Evolutionary conservation across 2,329 filamentous ascomycete species (phyloP), one percentile per base, ranked within the genome.

Genomic region (Aspergillus neotritici): DNA sequence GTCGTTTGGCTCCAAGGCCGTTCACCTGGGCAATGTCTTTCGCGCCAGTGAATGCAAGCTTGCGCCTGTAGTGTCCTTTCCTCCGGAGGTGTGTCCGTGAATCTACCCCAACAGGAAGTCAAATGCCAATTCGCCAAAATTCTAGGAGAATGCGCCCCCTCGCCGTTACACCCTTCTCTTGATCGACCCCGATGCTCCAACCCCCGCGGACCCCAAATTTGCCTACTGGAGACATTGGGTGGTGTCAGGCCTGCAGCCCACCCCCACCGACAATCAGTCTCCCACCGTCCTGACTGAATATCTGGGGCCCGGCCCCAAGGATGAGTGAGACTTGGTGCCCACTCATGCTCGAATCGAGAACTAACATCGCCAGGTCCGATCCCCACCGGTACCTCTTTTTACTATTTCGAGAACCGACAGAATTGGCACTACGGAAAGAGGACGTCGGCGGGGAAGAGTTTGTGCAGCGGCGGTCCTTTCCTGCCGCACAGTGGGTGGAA

Each of bases 191-290:
- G 48, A 52, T 30, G 48, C 50, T 1, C 50, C 50, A 3, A 52
- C 50, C 1, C 50, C 50, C 1, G 48, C 51, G 14, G 48, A 52
- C 12, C 50, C 48, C 14, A 52, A 51, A 16, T 52, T 47, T 13
- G 48, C 50, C 4, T 52, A 49, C 33, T 52, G 50, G 50, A 33
- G 50, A 31, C 48, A 52, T 31, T 52, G 50, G 50, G 46, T 52
- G 2, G 37, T 51, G 3, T 43, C 43, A 1, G 48, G 48, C n/a
- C 11, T 52, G 4, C 37, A 31, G 10, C 39, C 50, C 1, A 12
- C 25, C 0, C 17, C 38, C 7, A 12, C 12, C 2, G 14, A 13
- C 13, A 16, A 31, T 5, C 7, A 40, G 6, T 21, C 41, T 0
- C n/a, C 16, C 9, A 31, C 34, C 0, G 41, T 37, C 2, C 10